Evolutionary conservation across 1,284 basidiomycete species (phyloP).

Genomic region (Sutorius eximius): DNA sequence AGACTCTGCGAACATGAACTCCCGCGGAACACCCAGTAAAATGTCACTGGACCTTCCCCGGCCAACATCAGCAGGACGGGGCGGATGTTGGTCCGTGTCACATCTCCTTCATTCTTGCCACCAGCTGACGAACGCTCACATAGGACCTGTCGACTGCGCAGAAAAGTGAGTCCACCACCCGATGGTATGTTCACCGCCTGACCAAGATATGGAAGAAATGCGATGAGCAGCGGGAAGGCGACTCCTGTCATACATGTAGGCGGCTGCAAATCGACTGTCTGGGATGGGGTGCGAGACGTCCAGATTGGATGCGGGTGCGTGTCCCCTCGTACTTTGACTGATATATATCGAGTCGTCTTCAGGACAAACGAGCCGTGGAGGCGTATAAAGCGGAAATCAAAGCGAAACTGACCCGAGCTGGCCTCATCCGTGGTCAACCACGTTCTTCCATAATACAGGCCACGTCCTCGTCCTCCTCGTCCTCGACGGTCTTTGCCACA

Average conservation of each 20-base stretch:
- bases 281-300: constrained; percentile 76
- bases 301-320: constrained; percentile 82
- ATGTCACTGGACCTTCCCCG: constrained; percentile 53
- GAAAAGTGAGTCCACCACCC: constrained; percentile 54
- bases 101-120: neutral
- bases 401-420: constrained; percentile 69
- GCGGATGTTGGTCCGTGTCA: constrained; percentile 69
- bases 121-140: constrained; percentile 15
- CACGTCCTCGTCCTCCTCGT: constrained; percentile 31
- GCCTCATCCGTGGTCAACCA: constrained; percentile 77
- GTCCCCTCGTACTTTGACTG: constrained; percentile 7
- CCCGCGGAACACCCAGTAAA: constrained; percentile 50
- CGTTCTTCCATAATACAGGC: constrained; percentile 51
- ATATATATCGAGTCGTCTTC: constrained; percentile 13
- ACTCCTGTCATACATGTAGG: constrained; percentile 75
- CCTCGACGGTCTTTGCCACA: constrained; percentile 33
- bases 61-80: constrained; percentile 56
- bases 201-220: constrained; percentile 59
- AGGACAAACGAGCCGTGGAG: constrained; percentile 82
- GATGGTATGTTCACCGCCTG: neutral
- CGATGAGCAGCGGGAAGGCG: constrained; percentile 74
- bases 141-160: constrained; percentile 78
- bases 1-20: constrained; percentile 39
- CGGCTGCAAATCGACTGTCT: constrained; percentile 75
- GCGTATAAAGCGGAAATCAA: constrained; percentile 82